Conservation (phyloP, 176 grass and related monocot species). For the Lolium perenne region DNA sequence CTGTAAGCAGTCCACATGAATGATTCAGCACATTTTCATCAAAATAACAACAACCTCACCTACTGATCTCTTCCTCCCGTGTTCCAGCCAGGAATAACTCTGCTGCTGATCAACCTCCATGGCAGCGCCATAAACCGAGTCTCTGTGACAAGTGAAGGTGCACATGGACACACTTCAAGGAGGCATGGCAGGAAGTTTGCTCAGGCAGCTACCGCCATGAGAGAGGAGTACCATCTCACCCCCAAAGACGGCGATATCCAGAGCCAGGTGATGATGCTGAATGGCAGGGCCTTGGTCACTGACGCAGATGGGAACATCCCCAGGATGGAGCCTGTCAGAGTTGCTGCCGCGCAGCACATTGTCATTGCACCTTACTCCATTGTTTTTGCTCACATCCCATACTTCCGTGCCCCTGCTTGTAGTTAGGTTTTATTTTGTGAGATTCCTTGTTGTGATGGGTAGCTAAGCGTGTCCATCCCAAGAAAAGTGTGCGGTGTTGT, state of each 20-base stretch:
- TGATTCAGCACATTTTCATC: not conserved
- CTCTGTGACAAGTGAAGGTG: conserved; percentile 21
- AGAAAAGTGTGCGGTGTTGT: not conserved
- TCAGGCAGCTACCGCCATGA: not conserved
- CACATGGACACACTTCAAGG: not conserved
- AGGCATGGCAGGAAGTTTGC: conserved; percentile 9
- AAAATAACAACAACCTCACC: not conserved
- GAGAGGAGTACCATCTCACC: conserved; percentile 79
- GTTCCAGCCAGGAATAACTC: conserved; percentile 68
- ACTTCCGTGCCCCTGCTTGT: conserved; percentile 59
- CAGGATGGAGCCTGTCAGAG: conserved; percentile 32
- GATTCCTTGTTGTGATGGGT: conserved; percentile 8
- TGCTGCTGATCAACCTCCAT: conserved; percentile 89
- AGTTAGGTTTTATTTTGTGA: conserved; percentile 35
- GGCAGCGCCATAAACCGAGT: conserved; percentile 54
- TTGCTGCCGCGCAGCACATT: conserved; percentile 48
- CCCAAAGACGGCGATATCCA: conserved; percentile 53
- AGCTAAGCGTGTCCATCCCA: conserved; percentile 45
- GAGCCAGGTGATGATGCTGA: conserved; percentile 78
- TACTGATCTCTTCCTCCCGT: no score
- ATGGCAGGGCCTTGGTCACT: conserved; percentile 58
- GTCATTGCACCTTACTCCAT: conserved; percentile 55
- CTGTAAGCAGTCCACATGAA: conserved; percentile 47
- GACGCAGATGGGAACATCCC: conserved; percentile 62
- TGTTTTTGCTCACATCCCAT: conserved; percentile 59